Evolutionary conservation across 129 eudicot genomes (phyloP).

Genomic region (Deinandra increscens): DNA sequence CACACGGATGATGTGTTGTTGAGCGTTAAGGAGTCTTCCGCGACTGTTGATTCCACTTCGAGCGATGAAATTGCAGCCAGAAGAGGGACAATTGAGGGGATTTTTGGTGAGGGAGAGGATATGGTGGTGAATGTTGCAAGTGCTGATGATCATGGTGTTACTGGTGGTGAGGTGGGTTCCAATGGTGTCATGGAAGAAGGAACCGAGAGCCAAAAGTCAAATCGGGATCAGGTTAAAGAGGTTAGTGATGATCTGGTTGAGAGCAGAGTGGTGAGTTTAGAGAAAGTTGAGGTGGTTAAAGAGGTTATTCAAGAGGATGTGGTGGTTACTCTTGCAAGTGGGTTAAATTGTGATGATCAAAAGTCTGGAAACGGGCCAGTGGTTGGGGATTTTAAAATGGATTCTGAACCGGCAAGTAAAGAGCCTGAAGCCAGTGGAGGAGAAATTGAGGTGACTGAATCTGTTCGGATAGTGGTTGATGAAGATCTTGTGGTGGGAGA

Average conservation of each 20-base stretch:
- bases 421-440: conserved; percentile 13
- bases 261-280: conserved; percentile 8
- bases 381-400: background rate
- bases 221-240: conserved; percentile 17
- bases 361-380: conserved; percentile 5
- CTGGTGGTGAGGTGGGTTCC: conserved; percentile 7
- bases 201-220: background rate
- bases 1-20: conserved; percentile 31
- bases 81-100: conserved; percentile 27
- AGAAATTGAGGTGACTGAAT: conserved; percentile 2
- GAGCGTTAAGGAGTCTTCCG: conserved; percentile 32
- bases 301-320: conserved; percentile 18
- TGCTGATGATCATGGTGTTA: conserved; percentile 45
- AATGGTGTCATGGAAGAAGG: too few relatives aligned
- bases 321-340: background rate
- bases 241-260: conserved; percentile 21
- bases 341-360: conserved; percentile 1
- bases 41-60: conserved; percentile 26
- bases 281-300: conserved; percentile 24
- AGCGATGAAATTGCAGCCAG: conserved; percentile 30
- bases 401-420: background rate
- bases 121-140: conserved; percentile 68
- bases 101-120: conserved; percentile 46
- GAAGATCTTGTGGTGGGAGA: conserved; percentile 9
- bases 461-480: conserved; percentile 21